Evolutionary conservation across 257 asterid species (phyloP), one percentile per base, ranked within the genome.

Genomic region (Sherardia arvensis): DNA sequence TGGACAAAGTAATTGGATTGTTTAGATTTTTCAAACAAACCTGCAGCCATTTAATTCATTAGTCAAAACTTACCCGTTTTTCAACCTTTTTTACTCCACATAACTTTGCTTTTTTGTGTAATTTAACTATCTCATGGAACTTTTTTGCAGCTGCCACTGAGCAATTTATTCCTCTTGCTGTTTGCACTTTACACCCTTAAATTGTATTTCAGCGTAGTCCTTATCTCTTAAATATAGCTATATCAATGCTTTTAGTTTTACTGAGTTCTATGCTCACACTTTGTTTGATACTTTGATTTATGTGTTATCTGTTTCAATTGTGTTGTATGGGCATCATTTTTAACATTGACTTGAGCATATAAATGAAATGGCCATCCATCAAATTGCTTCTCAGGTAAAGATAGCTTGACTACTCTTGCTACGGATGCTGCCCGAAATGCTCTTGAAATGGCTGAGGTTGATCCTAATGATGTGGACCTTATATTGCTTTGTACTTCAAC

Each of bases 381-480:
- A 22, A 67, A 54, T 80, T 63, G 59, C 71, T 65, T 67, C 78
- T 69, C 80, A 85, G 97, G 91, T 34, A 77, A 79, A 69, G 97
- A 87, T 49, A 87, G 80, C 68, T 77, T 90, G 74, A 81, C 78
- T 5, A 80, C 59, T 62, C 80, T 91, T 30, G 89, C 89, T 65
- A 79, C 74, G 55, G 96, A 87, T 76, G 96, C 96, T 11, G 84
- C 94, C 55, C 74, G 68, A 76, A 86, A 84, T 78, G 97, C 97
- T 81, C 96, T 91, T 62, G 71, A 85, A 74, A 91, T 91, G 97
- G 97, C 97, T 3, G 72, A 80, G 75, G 95, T 91, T 54, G 91
- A 83, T 33, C 87, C 95, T 38, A 71, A 71, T 57, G 95, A 88
- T 4, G 89, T 91, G 49, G 94, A 91, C 76, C 95, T 88, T 62